Evolutionary conservation across 345 rosid genomes (phyloP), one percentile per base, ranked within the genome.

Genomic region (Arabidopsis suecica): DNA sequence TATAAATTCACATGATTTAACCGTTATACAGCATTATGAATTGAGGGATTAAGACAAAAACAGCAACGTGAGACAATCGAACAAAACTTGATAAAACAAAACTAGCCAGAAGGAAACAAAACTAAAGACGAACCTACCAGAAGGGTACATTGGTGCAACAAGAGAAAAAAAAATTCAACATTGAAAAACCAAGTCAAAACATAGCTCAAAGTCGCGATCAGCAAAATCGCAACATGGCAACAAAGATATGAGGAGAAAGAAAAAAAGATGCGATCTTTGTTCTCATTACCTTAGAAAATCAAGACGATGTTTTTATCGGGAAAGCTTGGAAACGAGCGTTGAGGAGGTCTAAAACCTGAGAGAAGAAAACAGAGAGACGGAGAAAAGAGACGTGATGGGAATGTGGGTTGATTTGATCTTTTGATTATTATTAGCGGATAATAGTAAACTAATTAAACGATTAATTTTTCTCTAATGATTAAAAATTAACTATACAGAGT

Each of bases 301-400:
- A 30, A 25, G 36, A 54, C 1, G 61, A 67, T 64, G 41, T 5
- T 5, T 65, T 78, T 53, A 37, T 50, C 3, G 9, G 64, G 23
- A 65, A 57, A 63, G 40, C 22, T 42, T 33, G 65, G 47, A 57
- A 71, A 51, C 38, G 61, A 32, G 45, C 76, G 75, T 62, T 53
- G 76, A 63, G 45, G 55, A 65, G 50, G 75, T 76, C 70, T 16
- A 76, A 69, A 76, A 69, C 70, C 16, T 62, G 64, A 54, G 75
- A 68, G 68, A 65, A 66, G 61, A 68, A 51, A 68, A 7, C 68
- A 59, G 45, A 30, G 67, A 75, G 74, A 55, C 48, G 44, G 30
- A 30, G 47, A 30, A 36, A 66, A 16, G 41, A 68, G 79, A 77
- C 80, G 80, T 70, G 80, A 70, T 30, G 48, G 55, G 80, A 64